Percentiles rank a stretch among this genome's conserved stretches.
Conservation (phyloP, 768 basidiomycete species). For the Tricholoma bakamatsutake region DNA sequence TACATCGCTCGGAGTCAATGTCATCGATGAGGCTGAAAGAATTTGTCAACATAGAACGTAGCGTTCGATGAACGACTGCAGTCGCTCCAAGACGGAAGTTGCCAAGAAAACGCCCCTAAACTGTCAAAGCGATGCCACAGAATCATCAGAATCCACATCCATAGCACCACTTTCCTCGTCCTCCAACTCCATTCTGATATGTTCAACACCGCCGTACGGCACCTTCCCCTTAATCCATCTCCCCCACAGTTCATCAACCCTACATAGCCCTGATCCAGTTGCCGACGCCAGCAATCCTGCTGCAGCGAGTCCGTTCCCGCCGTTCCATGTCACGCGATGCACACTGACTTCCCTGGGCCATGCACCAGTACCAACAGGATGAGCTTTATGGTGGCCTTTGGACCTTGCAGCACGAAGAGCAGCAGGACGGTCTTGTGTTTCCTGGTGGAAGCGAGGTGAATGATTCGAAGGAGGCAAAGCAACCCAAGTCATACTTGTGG, state of each 20-base stretch:
- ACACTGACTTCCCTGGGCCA: slow-evolving; percentile 81
- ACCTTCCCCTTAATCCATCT: slow-evolving; percentile 61
- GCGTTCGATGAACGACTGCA: background rate
- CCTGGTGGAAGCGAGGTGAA: slow-evolving; percentile 5
- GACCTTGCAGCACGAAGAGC: background rate
- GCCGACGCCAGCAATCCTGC: slow-evolving; percentile 67
- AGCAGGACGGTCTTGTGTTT: slow-evolving; percentile 16
- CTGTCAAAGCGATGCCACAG: slow-evolving; percentile 14
- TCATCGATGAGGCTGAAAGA: too few relatives aligned
- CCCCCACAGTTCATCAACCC: slow-evolving; percentile 80
- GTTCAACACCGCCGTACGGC: slow-evolving; percentile 60
- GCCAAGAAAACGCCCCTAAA: too few relatives aligned
- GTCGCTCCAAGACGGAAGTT: background rate
- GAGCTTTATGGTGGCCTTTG: slow-evolving; percentile 26
- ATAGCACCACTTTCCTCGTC: slow-evolving; percentile 37
- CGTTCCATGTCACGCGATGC: slow-evolving; percentile 80
- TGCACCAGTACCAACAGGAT: slow-evolving; percentile 46
- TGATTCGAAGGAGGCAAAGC: background rate
- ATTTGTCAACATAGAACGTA: too few relatives aligned
- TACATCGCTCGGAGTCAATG: background rate
- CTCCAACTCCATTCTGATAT: slow-evolving; percentile 54
- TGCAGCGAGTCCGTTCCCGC: slow-evolving; percentile 56
- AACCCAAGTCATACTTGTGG: slow-evolving; percentile 48
- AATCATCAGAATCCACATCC: slow-evolving; percentile 35
- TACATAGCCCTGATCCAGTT: slow-evolving; percentile 78